Evolutionary conservation across 2,329 filamentous ascomycete species (phyloP).

Genomic region (Lasiodiplodia theobromae): DNA sequence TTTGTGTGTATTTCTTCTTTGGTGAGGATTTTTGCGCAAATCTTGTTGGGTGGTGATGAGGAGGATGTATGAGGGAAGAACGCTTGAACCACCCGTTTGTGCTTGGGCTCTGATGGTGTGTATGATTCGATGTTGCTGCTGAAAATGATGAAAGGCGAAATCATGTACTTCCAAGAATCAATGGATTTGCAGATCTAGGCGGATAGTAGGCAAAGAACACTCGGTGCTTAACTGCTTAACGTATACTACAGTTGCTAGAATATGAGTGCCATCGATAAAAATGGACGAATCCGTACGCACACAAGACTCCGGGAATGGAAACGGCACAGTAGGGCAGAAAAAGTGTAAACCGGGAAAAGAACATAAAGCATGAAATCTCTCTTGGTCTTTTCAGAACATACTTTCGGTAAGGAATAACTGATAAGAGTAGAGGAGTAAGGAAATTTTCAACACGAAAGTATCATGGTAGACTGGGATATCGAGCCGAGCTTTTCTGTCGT

Average conservation of each 20-base stretch:
- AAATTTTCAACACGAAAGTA: background rate
- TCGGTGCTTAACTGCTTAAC: background rate
- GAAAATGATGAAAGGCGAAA: too few species aligned
- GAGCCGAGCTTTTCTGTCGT: background rate
- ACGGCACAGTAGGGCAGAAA: background rate
- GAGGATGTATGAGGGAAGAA: too few species aligned
- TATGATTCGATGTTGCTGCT: too few species aligned
- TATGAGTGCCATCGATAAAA: background rate
- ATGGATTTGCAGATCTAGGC: background rate
- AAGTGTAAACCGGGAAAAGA: background rate
- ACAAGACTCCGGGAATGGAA: background rate
- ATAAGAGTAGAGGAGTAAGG: background rate
- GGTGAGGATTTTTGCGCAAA: too few species aligned
- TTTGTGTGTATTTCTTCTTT: too few species aligned
- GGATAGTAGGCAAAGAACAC: background rate
- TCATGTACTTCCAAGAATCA: background rate
- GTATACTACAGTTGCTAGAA: background rate
- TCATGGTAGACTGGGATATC: conserved; percentile 10
- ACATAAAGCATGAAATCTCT: background rate
- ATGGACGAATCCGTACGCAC: background rate
- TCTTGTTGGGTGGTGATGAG: too few species aligned
- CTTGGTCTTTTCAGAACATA: background rate
- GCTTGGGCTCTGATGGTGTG: too few species aligned
- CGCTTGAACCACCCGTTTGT: too few species aligned
- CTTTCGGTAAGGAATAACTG: background rate